Percentiles rank a stretch among this genome's conserved stretches.
Evolutionary conservation across 345 rosid genomes (phyloP).

Genomic region (Citrus medica): DNA sequence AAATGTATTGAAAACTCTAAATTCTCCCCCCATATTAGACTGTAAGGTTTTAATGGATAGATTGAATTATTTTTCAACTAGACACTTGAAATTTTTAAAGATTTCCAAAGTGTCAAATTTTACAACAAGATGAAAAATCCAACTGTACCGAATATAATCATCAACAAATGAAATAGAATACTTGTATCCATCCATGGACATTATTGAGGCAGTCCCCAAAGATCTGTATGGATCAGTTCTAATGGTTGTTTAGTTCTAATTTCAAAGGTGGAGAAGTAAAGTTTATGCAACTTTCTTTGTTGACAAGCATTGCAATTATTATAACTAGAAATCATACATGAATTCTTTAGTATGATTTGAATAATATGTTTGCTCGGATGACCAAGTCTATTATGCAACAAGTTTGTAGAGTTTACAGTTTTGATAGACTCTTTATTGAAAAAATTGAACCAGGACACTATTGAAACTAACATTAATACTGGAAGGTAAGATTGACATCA

Average conservation of each 20-base stretch:
- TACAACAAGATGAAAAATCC: neutral
- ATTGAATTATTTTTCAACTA: too few relatives aligned
- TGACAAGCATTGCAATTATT: too few relatives aligned
- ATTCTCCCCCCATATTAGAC: neutral
- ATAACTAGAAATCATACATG: too few relatives aligned
- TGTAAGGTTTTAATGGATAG: neutral
- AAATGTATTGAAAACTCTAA: neutral
- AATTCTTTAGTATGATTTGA: neutral
- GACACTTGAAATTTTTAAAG: neutral
- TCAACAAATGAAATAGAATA: neutral
- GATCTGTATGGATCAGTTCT: neutral
- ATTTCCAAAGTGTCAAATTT: neutral
- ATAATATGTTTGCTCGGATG: neutral
- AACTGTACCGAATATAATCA: neutral
- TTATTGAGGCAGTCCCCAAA: neutral
- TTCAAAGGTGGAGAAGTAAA: too few relatives aligned
- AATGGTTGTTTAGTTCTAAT: too few relatives aligned
- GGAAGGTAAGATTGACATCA: too few relatives aligned
- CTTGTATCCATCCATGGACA: neutral
- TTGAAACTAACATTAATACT: too few relatives aligned
- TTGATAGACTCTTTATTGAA: too few relatives aligned
- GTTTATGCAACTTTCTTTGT: too few relatives aligned
- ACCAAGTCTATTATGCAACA: neutral
- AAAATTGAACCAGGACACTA: too few relatives aligned
- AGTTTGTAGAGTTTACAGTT: too few relatives aligned